Base-by-base conservation (phyloP, 2,329 filamentous ascomycete genomes). In the Akanthomyces dipterigenus region DNA sequence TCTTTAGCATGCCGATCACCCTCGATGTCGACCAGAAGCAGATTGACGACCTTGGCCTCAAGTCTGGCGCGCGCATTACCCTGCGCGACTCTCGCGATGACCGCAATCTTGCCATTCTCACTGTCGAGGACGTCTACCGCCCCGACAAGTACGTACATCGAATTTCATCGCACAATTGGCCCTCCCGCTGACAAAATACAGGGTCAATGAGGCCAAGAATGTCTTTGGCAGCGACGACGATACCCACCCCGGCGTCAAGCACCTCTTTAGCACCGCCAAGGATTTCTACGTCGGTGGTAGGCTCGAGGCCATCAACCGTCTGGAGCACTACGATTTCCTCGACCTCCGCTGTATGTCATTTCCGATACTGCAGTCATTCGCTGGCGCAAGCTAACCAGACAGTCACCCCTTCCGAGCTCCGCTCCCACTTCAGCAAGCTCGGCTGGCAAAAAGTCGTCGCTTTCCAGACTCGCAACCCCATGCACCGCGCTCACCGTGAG, bases 241-340 rank as follows among this genome's bases (percentile, higher is more conserved):
- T 68, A 89, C 90, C 69, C 93, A 97, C 79, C 95, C 95, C 46
- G 95, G 95, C 64, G 85, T 98, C 76, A 91, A 89, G 78, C 95
- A 96, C 80, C 87, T 99, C 65, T 88, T 88, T 80, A 83, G 87
- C 71, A 88, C 86, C 42, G 88, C 89, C 64, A 82, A 90, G 70
- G 92, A 96, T 64, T 96, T 88, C 77, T 98, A 98, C 77, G 85
- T 99, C 65, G 95, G 95, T 73, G 95, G 95, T 74, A 97, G 96
- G 85, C 80, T 99, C 66, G 91, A 98, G 74, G 95, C 95, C 64
- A 88, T 99, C 74, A 93, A 93, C 84, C 89, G 91, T 69, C 84
- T 96, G 64, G 92, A 96, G 80, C 95, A 99, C 83, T 99, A 99
- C 81, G 95, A 99, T 81, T 98, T 98, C 80, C 91, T 98, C 68